phyloP scores from a whole-genome alignment of 164 flowering plant genomes.

The Magnolia officinalis region DNA sequence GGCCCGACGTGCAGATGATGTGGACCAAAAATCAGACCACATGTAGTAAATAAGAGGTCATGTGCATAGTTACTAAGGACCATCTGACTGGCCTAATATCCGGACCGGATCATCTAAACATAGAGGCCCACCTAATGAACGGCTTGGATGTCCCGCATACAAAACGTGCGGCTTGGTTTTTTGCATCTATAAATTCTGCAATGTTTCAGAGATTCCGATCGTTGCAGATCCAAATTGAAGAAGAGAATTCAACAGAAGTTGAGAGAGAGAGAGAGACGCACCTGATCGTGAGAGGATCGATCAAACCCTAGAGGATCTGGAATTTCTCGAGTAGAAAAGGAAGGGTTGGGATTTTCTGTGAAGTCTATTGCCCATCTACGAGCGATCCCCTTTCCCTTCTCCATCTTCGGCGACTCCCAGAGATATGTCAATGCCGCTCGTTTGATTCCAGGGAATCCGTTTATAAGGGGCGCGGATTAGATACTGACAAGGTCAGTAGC shows the following conservation, averaged over 20 bases:
- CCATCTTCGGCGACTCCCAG: conserved; percentile 36
- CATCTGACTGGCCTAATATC: too few relatives aligned
- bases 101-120: too few relatives aligned
- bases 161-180: too few relatives aligned
- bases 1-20: background rate
- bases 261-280: conserved; percentile 7
- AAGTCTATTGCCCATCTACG: conserved; percentile 90
- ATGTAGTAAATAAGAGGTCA: background rate
- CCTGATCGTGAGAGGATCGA: conserved; percentile 83
- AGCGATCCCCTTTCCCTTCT: conserved; percentile 70
- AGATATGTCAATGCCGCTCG: too few relatives aligned
- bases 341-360: conserved; percentile 56
- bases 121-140: too few relatives aligned
- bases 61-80: too few relatives aligned
- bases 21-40: background rate
- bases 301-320: conserved; percentile 86
- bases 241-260: background rate
- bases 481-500: too few relatives aligned
- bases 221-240: background rate
- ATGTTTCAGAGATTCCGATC: background rate
- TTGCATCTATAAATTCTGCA: background rate
- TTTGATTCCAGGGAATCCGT: too few relatives aligned
- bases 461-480: too few relatives aligned
- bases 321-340: conserved; percentile 52
- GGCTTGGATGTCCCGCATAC: too few relatives aligned